Base-by-base conservation (phyloP, 345 rosid genomes). In the Ceriops zippeliana region DNA sequence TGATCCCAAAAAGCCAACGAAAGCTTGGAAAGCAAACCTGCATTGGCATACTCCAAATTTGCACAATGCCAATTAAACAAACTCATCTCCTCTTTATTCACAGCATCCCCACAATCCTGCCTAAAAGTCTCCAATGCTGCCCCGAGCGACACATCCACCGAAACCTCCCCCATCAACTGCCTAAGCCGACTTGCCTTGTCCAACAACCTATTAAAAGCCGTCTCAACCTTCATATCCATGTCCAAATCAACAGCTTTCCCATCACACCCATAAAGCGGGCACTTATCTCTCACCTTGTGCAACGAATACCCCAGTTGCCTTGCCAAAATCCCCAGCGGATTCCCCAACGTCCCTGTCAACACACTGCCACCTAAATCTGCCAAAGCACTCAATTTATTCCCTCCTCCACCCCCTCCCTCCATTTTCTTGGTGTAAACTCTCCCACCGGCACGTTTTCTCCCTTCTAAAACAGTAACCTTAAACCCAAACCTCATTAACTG, bases 341-440 rank as follows among this genome's bases (percentile, higher is more conserved):
- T 95, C 28, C 99, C 99, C 67, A 89, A 76, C 0, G 96, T 95
- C 52, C 99, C 99, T 1, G 97, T 95, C 80, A 95, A 84, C 46
- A 91, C 92, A 80, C 96, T 95, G 58, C 99, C 99, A 28, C 99
- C 99, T 70, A 95, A 86, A 89, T 95, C 99, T 16, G 96, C 99
- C 6, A 83, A 86, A 35, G 97, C 99, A 59, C 82, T 71, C 67
- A 86, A 74, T 65, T 83, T 86, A 66, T 76, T 85, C 35, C 64
- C 77, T 20, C 68, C 96, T 16, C 59, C 59, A 1, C 59, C 16
- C 16, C 93, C 28, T 56, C 93, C 92, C 74, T 91, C 99, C 99
- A 95, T 88, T 81, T 86, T 95, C 76, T 87, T 95, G 0, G 97
- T 91, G 73, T 95, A 95, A 78, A 95, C 99, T 64, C 97, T 80